These are phyloP conservation scores for Sporothrix schenckii DNA, from an alignment of 2,329 filamentous ascomycete species.

Conservation along the genomic window DNA sequence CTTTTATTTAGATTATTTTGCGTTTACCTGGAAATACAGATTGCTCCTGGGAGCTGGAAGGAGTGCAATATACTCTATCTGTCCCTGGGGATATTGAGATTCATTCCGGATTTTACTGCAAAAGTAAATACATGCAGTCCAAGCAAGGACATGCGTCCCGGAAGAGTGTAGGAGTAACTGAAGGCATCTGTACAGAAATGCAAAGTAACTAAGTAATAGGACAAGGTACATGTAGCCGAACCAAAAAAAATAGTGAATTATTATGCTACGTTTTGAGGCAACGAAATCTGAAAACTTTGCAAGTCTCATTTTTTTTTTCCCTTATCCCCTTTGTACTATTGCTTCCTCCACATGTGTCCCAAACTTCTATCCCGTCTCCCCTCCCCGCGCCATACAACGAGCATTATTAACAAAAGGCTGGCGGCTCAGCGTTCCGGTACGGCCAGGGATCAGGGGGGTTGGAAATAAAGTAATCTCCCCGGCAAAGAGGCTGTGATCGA, in stretches of 20 bases:
- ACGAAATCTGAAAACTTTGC: no score
- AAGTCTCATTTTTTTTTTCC: background rate
- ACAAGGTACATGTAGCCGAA: no score
- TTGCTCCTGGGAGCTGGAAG: background rate
- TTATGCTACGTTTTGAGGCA: no score
- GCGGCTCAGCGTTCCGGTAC: conserved; percentile 23
- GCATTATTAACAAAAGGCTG: conserved; percentile 2
- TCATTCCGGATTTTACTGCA: background rate
- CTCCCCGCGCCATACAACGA: conserved; percentile 11
- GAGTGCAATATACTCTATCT: conserved; percentile 12
- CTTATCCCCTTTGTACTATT: background rate
- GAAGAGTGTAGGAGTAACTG: no score
- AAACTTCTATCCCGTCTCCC: background rate
- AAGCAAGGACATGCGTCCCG: no score
- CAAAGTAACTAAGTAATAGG: background rate
- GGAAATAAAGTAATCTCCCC: conserved; percentile 22
- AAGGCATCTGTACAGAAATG: background rate
- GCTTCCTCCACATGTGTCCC: conserved; percentile 4
- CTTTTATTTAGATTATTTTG: conserved; percentile 3
- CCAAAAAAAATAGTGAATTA: no score
- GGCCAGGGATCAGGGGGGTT: conserved; percentile 20
- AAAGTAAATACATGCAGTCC: no score
- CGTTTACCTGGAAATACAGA: conserved; percentile 12
- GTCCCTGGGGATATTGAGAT: background rate
- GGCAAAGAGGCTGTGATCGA: conserved; percentile 17